A percentile compares a stretch with the other conserved stretches of the same genome.
These are phyloP conservation scores for Diversispora epigaea DNA, from an alignment of 192 early-diverging fungal genomes.

Conservation along the genomic window DNA sequence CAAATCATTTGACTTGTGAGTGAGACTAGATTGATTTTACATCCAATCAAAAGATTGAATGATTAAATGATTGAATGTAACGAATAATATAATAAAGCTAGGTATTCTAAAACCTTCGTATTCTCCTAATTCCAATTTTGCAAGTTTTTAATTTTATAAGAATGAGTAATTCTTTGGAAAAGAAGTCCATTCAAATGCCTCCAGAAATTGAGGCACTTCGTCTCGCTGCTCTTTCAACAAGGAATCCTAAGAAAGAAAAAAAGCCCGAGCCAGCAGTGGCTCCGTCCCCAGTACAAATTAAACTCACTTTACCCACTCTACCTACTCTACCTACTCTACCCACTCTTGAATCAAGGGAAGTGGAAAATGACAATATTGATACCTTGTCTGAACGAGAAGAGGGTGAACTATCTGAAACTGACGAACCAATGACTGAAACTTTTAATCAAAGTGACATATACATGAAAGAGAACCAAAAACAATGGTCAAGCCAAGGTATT, in stretches of 20 bases:
- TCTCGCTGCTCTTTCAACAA: neutral
- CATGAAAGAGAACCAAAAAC: too few relatives aligned
- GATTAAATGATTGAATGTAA: too few relatives aligned
- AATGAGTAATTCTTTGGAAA: neutral
- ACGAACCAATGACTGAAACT: neutral
- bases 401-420: conserved; percentile 10
- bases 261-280: neutral
- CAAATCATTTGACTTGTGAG: too few relatives aligned
- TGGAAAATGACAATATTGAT: neutral
- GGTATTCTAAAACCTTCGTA: too few relatives aligned
- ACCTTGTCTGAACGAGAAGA: neutral
- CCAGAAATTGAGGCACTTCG: conserved; percentile 3
- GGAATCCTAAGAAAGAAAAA: neutral
- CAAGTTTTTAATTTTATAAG: too few relatives aligned
- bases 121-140: too few relatives aligned
- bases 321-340: too few relatives aligned
- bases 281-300: neutral
- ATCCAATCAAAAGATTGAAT: too few relatives aligned
- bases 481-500: too few relatives aligned
- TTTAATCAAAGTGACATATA: neutral
- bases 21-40: too few relatives aligned
- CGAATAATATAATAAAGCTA: too few relatives aligned
- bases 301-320: neutral
- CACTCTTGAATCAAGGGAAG: neutral
- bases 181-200: neutral